A percentile compares a stretch with the other conserved stretches of the same genome.
Conservation (phyloP, 306 rosid species). For the Ormosia emarginata region DNA sequence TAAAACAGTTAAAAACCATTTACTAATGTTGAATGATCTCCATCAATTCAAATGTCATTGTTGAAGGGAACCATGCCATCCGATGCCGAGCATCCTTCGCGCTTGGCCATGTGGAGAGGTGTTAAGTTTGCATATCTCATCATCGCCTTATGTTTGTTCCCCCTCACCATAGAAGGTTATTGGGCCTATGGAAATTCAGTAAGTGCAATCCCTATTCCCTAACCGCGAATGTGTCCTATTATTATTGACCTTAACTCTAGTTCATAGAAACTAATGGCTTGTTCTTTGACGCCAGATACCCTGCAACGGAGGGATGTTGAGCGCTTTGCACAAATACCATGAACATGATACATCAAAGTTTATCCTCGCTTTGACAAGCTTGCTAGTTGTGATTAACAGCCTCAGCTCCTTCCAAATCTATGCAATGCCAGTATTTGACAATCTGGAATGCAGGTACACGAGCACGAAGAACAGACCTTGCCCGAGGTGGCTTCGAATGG, state of each 20-base stretch:
- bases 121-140: conserved; percentile 55
- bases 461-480: conserved; percentile 54
- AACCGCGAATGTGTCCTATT: neutral
- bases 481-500: conserved; percentile 55
- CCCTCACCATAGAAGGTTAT: conserved; percentile 64
- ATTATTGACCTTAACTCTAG: neutral
- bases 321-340: conserved; percentile 52
- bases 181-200: conserved; percentile 72
- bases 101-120: conserved; percentile 76
- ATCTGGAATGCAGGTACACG: conserved; percentile 57
- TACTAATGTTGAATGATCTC: neutral
- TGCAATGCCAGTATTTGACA: conserved; percentile 79
- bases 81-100: conserved; percentile 48
- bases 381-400: conserved; percentile 56
- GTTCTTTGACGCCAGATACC: conserved; percentile 49
- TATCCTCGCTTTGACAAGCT: conserved; percentile 42
- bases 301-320: conserved; percentile 48
- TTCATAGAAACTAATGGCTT: neutral
- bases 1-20: neutral
- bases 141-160: conserved; percentile 61
- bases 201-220: neutral
- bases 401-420: conserved; percentile 73
- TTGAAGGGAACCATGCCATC: conserved; percentile 75
- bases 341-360: conserved; percentile 40
- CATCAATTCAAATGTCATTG: neutral